Conservation (phyloP, 192 early-diverging fungal species). For the Mortierella hygrophila region DNA sequence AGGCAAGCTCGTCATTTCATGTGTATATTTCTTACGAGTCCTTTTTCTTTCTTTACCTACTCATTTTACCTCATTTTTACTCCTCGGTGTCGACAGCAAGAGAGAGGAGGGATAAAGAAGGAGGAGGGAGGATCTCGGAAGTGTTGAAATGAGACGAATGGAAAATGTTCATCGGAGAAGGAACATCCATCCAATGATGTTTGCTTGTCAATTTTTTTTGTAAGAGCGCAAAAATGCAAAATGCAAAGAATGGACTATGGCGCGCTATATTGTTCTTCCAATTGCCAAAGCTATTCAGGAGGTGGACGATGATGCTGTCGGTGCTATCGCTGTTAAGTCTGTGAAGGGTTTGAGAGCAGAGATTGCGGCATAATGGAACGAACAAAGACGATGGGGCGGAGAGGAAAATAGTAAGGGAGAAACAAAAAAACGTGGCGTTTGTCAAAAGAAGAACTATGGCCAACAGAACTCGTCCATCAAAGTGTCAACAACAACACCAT, state of each 20-base stretch:
- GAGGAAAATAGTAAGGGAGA: background rate
- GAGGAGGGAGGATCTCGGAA: background rate
- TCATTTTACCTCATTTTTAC: background rate
- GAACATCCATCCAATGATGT: background rate
- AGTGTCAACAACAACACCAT: no score
- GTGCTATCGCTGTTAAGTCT: no score
- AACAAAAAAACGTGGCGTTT: background rate
- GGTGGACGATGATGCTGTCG: no score
- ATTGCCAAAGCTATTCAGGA: no score
- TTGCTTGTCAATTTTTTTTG: background rate
- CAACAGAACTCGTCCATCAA: no score
- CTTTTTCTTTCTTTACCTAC: background rate
- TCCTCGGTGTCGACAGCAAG: background rate
- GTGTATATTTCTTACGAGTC: background rate
- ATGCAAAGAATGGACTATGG: no score
- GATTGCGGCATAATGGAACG: background rate
- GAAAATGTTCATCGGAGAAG: conserved; percentile 1
- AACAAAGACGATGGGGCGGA: background rate
- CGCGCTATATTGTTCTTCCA: no score
- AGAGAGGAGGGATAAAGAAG: background rate
- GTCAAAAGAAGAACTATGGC: background rate
- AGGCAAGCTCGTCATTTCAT: background rate
- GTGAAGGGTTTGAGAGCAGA: background rate
- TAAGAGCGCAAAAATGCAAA: background rate
- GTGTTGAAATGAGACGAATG: background rate